Evolutionary conservation across 257 asterid species (phyloP), one percentile per base, ranked within the genome.

Genomic region (Linaria vulgaris): DNA sequence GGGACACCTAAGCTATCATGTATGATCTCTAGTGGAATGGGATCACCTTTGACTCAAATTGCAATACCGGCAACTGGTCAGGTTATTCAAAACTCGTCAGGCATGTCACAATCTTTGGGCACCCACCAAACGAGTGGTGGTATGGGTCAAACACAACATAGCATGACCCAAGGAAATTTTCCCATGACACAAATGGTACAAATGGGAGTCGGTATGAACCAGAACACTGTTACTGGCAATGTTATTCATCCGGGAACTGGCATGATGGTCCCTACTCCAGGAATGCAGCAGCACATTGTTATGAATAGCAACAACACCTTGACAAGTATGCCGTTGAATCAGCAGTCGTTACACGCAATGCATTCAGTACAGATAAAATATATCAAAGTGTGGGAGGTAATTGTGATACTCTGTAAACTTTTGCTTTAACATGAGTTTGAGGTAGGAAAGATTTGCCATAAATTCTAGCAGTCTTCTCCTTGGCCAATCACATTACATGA

Each of bases 321-420:
- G 41, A 34, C 41, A 68, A 83, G 81, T 80, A 86, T 80, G 77
- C 71, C 96, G 64, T 49, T 83, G 61, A 67, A 86, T 41, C 96
- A 86, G 83, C 96, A 80, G 78, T 67, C 95, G 23, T 67, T 89
- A 46, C 76, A 72, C 75, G 61, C 81, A 44, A 57, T 84, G 64
- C 92, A 78, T 70, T 49, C 97, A 43, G 79, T 95, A 48, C 95
- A 83, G 48, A 82, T 94, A 51, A 82, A 82, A 69, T 92, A 83
- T 51, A 79, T 89, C 43, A 80, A 80, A 83, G 86, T 89, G 76
- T 92, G 98, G 98, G 98, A 92, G 98, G 98, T 92, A 87, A 68
- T 37, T 65, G 34, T 50, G 6, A 52, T 22, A 46, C 52, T 34
- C 39, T 23, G 23, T 70, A 12, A 56, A 8, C 10, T 34, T 34